A percentile compares a stretch with the other conserved stretches of the same genome.
Evolutionary conservation across 306 rosid species (phyloP).

Genomic region (Oemleria cerasiformis): DNA sequence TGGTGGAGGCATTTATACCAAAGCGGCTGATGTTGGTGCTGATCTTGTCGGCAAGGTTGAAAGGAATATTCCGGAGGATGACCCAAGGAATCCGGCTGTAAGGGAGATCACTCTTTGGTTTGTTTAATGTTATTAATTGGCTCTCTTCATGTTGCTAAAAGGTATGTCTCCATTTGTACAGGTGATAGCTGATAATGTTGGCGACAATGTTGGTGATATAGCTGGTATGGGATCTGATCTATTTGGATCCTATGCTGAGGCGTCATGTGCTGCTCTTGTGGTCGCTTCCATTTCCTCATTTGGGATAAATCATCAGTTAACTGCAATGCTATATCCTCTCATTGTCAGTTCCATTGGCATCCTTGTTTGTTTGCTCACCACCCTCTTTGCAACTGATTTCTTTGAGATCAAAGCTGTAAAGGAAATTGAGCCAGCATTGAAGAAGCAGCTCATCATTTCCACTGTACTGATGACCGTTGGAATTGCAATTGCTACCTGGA

Average conservation of each 20-base stretch:
- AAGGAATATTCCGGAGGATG: conserved; percentile 94
- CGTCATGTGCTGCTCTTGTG: conserved; percentile 98
- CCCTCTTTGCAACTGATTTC: conserved; percentile 90
- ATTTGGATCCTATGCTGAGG: conserved; percentile 95
- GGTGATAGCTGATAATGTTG: conserved; percentile 98
- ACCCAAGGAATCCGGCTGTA: conserved; percentile 99
- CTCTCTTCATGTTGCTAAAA: background rate
- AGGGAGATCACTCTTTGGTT: conserved; percentile 18
- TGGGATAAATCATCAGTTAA: conserved; percentile 76
- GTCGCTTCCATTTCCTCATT: conserved; percentile 98
- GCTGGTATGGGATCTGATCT: conserved; percentile 99
- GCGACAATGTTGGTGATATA: conserved; percentile 96
- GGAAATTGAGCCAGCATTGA: conserved; percentile 93
- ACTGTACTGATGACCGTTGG: conserved; percentile 79
- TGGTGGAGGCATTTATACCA: conserved; percentile 96
- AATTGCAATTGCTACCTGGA: conserved; percentile 66
- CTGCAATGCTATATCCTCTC: conserved; percentile 89
- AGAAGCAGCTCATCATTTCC: conserved; percentile 81
- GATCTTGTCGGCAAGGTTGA: conserved; percentile 96
- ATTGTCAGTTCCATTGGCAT: conserved; percentile 84
- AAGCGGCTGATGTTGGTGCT: conserved; percentile 99
- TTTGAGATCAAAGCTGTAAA: conserved; percentile 90
- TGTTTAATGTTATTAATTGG: background rate
- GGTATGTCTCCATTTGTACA: conserved; percentile 22
- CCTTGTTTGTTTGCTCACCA: conserved; percentile 80